These are phyloP conservation scores for Phytophthora pistaciae DNA, from an alignment of 352 stramenopile species.

Conservation along the genomic window DNA sequence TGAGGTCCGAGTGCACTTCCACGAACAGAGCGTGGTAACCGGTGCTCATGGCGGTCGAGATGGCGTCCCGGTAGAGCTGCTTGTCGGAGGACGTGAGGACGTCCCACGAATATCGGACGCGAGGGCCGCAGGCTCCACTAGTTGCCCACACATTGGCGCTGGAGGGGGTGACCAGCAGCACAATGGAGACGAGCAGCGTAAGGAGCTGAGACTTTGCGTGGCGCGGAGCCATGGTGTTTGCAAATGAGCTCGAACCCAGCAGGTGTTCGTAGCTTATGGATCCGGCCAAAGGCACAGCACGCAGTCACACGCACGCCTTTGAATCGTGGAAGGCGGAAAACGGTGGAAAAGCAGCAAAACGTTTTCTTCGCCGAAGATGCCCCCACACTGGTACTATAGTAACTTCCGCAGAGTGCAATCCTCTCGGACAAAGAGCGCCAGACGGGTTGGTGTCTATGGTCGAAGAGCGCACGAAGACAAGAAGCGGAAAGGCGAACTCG, in stretches of 20 bases:
- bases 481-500: slow-evolving; percentile 21
- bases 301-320: slow-evolving; percentile 7
- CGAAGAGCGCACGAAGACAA: not conserved
- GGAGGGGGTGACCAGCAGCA: slow-evolving; percentile 16
- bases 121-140: slow-evolving; percentile 46
- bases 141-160: slow-evolving; percentile 28
- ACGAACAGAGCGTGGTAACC: slow-evolving; percentile 67
- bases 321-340: not conserved
- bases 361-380: slow-evolving; percentile 21
- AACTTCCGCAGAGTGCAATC: slow-evolving; percentile 17
- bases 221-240: slow-evolving; percentile 31
- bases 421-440: not conserved
- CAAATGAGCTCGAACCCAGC: slow-evolving; percentile 24
- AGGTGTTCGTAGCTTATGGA: not conserved
- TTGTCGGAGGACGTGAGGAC: slow-evolving; percentile 55
- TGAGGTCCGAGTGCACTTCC: slow-evolving; percentile 58
- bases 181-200: slow-evolving; percentile 25
- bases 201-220: slow-evolving; percentile 27
- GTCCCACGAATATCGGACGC: slow-evolving; percentile 62
- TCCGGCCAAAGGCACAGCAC: slow-evolving; percentile 15
- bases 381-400: not conserved
- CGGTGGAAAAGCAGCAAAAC: slow-evolving; percentile 4
- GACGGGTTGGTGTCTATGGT: not conserved
- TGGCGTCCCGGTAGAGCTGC: slow-evolving; percentile 70
- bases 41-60: slow-evolving; percentile 55